A percentile compares a stretch with the other conserved stretches of the same genome.
phyloP scores from a whole-genome alignment of 2,329 filamentous ascomycete species.

The Fusarium verticillioides region DNA sequence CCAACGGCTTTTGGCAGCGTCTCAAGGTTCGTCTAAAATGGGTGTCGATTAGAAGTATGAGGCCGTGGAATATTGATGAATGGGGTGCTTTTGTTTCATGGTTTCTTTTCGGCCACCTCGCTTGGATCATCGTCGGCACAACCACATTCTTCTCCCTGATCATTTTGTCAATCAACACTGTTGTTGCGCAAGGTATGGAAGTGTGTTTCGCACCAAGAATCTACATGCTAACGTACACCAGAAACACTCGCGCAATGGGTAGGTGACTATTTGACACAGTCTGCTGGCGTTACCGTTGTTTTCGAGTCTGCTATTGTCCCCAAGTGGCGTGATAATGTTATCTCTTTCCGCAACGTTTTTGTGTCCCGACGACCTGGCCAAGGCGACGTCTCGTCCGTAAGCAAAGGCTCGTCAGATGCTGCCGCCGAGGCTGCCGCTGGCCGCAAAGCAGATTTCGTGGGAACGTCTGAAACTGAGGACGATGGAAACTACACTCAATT shows the following conservation, averaged over 20 bases:
- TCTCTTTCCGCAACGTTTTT: slow-evolving; percentile 96
- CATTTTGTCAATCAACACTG: slow-evolving; percentile 93
- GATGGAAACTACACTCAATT: slow-evolving; percentile 99
- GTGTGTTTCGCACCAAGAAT: neutral
- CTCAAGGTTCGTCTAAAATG: slow-evolving; percentile 95
- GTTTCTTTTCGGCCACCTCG: slow-evolving; percentile 91
- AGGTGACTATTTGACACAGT: slow-evolving; percentile 94
- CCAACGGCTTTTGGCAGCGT: slow-evolving; percentile 92
- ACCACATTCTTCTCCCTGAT: slow-evolving; percentile 96
- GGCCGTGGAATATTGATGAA: slow-evolving; percentile 96
- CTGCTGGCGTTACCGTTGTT: slow-evolving; percentile 90
- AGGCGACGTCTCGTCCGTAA: slow-evolving; percentile 77
- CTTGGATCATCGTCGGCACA: slow-evolving; percentile 96
- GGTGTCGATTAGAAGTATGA: slow-evolving; percentile 92
- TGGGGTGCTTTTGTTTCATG: slow-evolving; percentile 95
- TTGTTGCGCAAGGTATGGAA: slow-evolving; percentile 85
- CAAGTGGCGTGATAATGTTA: slow-evolving; percentile 94
- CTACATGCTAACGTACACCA: slow-evolving; percentile 45
- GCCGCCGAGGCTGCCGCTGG: slow-evolving; percentile 86
- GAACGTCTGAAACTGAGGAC: slow-evolving; percentile 62
- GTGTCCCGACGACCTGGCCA: slow-evolving; percentile 92
- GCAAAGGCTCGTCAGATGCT: slow-evolving; percentile 89
- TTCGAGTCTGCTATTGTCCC: slow-evolving; percentile 99
- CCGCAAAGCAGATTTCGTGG: slow-evolving; percentile 58
- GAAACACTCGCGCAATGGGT: slow-evolving; percentile 95